These are phyloP conservation scores for Bathelium albidoporum DNA, from an alignment of 495 filamentous ascomycete species.

Conservation along the genomic window DNA sequence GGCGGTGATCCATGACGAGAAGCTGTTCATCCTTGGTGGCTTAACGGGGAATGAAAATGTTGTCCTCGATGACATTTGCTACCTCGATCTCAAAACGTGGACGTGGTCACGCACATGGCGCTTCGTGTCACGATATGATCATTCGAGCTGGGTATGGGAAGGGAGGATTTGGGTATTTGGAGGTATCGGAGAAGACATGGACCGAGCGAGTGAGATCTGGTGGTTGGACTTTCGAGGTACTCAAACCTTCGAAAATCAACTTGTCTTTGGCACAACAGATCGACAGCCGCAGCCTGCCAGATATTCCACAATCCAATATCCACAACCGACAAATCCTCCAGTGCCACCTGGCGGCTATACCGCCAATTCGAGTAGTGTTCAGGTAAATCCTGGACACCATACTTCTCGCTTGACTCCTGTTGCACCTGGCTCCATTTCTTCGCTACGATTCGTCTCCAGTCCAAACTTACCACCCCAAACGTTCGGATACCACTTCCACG, in stretches of 20 bases:
- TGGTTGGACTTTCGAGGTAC: constrained; percentile 90
- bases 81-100: constrained; percentile 92
- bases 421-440: constrained; percentile 81
- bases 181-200: constrained; percentile 87
- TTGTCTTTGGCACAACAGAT: constrained; percentile 55
- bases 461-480: constrained; percentile 78
- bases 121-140: constrained; percentile 88
- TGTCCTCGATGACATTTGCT: constrained; percentile 89
- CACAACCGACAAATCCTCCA: constrained; percentile 10
- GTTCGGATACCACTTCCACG: constrained; percentile 85
- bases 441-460: constrained; percentile 79
- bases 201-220: constrained; percentile 88
- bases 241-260: constrained; percentile 67
- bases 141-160: constrained; percentile 83
- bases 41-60: constrained; percentile 78
- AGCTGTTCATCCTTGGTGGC: constrained; percentile 87
- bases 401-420: constrained; percentile 55
- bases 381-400: constrained; percentile 41
- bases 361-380: constrained; percentile 80
- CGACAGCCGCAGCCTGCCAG: constrained; percentile 32
- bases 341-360: constrained; percentile 64
- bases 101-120: constrained; percentile 96
- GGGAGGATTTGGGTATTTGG: constrained; percentile 96
- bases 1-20: constrained; percentile 89
- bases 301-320: constrained; percentile 13